Evolutionary conservation across 2,329 filamentous ascomycete genomes (phyloP).

Genomic region (Pseudonectria buxi): DNA sequence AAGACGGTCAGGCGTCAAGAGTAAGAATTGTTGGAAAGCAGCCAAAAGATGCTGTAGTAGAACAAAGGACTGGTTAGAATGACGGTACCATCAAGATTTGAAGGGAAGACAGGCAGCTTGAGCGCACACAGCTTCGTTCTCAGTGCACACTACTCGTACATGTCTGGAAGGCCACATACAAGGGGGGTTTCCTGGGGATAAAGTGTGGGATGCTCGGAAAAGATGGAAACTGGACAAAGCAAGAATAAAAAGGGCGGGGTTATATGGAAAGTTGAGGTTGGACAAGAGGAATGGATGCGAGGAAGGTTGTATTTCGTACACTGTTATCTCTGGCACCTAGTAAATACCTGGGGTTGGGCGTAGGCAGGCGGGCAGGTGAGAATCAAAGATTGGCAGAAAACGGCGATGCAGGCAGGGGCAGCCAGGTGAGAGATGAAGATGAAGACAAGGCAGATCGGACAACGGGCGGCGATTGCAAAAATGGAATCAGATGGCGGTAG

Average conservation of each 20-base stretch:
- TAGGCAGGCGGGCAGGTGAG: no score
- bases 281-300: no score
- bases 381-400: no score
- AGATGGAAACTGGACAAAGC: neutral
- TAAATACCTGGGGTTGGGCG: no score
- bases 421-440: no score
- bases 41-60: conserved; percentile 11
- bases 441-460: no score
- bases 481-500: no score
- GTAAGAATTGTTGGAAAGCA: neutral
- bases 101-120: conserved; percentile 5
- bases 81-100: conserved; percentile 6
- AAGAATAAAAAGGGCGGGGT: neutral
- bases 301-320: no score
- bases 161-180: conserved; percentile 12
- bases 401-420: no score
- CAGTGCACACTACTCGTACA: conserved; percentile 15
- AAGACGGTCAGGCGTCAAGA: neutral
- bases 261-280: conserved; percentile 2
- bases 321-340: no score
- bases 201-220: conserved; percentile 3
- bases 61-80: conserved; percentile 5
- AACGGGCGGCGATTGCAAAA: no score
- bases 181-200: conserved; percentile 2
- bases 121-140: conserved; percentile 16